Evolutionary conservation across 805 yeast genomes (phyloP), one percentile per base, ranked within the genome.

Genomic region (Zygotorulaspora florentina): DNA sequence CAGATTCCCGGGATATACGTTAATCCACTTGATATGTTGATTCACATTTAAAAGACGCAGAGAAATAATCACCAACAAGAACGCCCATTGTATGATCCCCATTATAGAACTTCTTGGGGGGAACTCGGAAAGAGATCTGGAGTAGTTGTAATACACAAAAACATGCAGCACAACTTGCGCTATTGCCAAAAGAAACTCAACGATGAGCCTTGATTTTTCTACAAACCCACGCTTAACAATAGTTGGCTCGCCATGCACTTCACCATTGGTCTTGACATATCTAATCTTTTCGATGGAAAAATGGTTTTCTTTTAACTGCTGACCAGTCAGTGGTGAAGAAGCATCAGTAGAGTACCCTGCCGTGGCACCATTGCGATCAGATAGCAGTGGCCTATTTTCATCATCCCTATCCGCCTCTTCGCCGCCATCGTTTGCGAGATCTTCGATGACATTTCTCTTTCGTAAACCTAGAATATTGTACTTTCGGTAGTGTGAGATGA

Each of bases 241-340:
- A 48, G 70, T 65, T n/a, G 70, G 58, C 7, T 64, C 61, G 3
- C 88, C 87, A 49, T 80, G 81, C 8, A 82, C 78, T 9, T 75
- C 72, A 5, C 88, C 89, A 61, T 81, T 82, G 8, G 73, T 72
- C 47, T 76, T 75, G 2, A 75, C 66, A 13, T 80, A 76, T 11
- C 74, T 68, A 30, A 85, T 61, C 16, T 75, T 73, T 15, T 76
- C 70, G 27, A 85, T 72, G 53, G 85, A 85, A 53, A 85, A 85
- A 61, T 85, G 93, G 37, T 75, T 76, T 27, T 77, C 77, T 35
- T 79, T 74, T 33, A 79, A 33, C 16, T 39, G 39, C 15, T 46
- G 48, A 1, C 39, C 39, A 20, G 46, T 39, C 8, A 31, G 30
- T 12, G 38, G 26, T 2, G 45, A 15, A 18, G 45, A 15, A 18